Conservation (phyloP, 2,329 filamentous ascomycete genomes). For the Dothideomycetes sp. region DNA sequence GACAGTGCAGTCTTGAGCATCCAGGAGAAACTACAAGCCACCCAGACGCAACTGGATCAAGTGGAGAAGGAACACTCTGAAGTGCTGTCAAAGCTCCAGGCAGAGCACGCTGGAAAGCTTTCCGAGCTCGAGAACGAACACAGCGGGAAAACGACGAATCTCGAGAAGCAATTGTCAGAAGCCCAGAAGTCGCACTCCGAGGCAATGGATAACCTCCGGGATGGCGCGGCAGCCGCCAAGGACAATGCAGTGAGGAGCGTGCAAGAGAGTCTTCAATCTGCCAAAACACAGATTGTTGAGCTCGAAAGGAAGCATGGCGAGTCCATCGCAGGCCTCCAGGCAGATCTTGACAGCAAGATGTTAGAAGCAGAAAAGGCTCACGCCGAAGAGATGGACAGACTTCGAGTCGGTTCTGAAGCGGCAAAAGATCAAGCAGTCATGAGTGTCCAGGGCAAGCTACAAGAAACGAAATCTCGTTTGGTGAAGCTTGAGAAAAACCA, state of each 20-base stretch:
- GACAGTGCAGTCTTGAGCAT: too few species aligned
- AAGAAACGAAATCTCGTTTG: neutral
- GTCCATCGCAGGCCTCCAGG: conserved; percentile 9
- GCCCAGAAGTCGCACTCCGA: conserved; percentile 7
- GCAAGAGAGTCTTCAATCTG: conserved; percentile 1
- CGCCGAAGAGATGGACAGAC: neutral
- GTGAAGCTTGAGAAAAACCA: neutral
- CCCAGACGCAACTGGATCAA: too few species aligned
- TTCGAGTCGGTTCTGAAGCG: neutral
- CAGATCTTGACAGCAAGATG: neutral
- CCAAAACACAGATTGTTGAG: conserved; percentile 3
- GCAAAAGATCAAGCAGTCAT: neutral
- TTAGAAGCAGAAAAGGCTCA: neutral
- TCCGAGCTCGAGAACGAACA: neutral
- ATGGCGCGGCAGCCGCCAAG: conserved; percentile 11
- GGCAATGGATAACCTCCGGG: conserved; percentile 4
- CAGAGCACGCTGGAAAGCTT: conserved; percentile 6
- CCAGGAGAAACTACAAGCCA: too few species aligned
- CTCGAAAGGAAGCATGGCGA: conserved; percentile 13
- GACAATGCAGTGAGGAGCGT: conserved; percentile 2
- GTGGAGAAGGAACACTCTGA: too few species aligned
- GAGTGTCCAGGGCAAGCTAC: neutral
- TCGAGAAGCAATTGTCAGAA: conserved; percentile 2
- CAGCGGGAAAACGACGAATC: neutral
- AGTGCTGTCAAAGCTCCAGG: too few species aligned